Evolutionary conservation across 73 alveolate genomes (phyloP), one percentile per base, ranked within the genome.

Genomic region (Paramecium sexaurelia): DNA sequence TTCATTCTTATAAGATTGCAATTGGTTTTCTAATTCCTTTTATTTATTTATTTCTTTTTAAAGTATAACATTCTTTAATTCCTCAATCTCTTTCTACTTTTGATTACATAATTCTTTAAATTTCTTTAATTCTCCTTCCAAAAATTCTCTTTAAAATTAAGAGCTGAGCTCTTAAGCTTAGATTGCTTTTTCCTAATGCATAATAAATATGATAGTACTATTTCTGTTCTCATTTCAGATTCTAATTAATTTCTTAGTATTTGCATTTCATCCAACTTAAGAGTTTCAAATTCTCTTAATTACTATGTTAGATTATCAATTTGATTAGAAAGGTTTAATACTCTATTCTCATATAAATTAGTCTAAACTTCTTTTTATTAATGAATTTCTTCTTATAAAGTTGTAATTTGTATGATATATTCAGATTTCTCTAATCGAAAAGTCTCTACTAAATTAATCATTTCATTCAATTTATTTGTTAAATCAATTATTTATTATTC

Each of bases 41-140:
- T 71, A 32, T 37, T 71, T 71, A 71, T 32, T 35, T 9, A 33
- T 19, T 35, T 71, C 86, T n/a, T 37, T 71, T n/a, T 71, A 36
- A 7, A 27, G 43, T 5, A 71, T 35, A 27, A 37, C 86, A 71
- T 37, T 71, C 35, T 37, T 71, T n/a, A 71, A 19, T 11, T 71
- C 86, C 9, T 71, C 86, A 33, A 33, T 71, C 13, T 71, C 86
- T 20, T 7, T 71, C 32, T 71, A 71, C 24, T 71, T 71, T 71
- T 71, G 13, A 33, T 71, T 71, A 36, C 86, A 35, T 7, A 71
- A 35, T 11, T 71, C 86, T 19, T 71, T 71, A 27, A 22, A 32
- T 37, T 71, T 71, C 17, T 71, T 71, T 15, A 71, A 36, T 71
- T 71, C 86, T 15, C 86, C 86, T 13, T 71, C 86, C 35, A 71